Evolutionary conservation across 2,329 filamentous ascomycete species (phyloP).

Genomic region (Penicillium sp.): DNA sequence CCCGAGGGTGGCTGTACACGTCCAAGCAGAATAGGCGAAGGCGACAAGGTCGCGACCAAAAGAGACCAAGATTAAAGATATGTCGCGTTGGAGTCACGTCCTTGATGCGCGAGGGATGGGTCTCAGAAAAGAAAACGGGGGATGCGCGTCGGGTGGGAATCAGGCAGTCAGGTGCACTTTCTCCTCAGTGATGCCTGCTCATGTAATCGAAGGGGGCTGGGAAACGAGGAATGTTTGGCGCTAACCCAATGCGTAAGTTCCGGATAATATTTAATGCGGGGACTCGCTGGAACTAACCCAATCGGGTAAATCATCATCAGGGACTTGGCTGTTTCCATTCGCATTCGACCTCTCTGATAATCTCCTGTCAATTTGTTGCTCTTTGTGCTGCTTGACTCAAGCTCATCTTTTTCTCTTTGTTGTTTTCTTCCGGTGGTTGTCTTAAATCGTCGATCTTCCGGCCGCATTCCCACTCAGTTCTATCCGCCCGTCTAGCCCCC

Average conservation of each 20-base stretch:
- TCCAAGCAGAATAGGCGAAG: constrained; percentile 5
- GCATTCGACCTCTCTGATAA: constrained; percentile 5
- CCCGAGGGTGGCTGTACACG: constrained; percentile 10
- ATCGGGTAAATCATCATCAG: constrained; percentile 30
- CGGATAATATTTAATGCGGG: constrained; percentile 15
- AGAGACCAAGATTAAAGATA: background rate
- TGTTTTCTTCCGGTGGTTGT: background rate
- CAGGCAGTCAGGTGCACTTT: constrained; percentile 8
- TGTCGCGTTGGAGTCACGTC: constrained; percentile 12
- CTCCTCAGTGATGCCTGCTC: constrained; percentile 14
- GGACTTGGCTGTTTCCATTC: constrained; percentile 16
- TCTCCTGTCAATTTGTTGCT: background rate
- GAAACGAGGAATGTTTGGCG: constrained; percentile 21
- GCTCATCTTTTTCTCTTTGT: constrained; percentile 2
- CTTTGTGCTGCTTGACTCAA: background rate
- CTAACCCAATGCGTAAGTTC: constrained; percentile 12
- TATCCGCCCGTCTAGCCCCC: constrained; percentile 14
- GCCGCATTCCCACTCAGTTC: constrained; percentile 1
- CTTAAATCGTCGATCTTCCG: constrained; percentile 6
- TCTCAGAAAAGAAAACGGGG: constrained; percentile 21
- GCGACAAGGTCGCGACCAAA: constrained; percentile 1
- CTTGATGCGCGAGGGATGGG: constrained; percentile 18
- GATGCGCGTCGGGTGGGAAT: constrained; percentile 25
- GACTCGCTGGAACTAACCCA: constrained; percentile 16
- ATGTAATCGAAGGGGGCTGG: constrained; percentile 27